phyloP scores from a whole-genome alignment of 345 rosid genomes.

The Triadica sebifera region DNA sequence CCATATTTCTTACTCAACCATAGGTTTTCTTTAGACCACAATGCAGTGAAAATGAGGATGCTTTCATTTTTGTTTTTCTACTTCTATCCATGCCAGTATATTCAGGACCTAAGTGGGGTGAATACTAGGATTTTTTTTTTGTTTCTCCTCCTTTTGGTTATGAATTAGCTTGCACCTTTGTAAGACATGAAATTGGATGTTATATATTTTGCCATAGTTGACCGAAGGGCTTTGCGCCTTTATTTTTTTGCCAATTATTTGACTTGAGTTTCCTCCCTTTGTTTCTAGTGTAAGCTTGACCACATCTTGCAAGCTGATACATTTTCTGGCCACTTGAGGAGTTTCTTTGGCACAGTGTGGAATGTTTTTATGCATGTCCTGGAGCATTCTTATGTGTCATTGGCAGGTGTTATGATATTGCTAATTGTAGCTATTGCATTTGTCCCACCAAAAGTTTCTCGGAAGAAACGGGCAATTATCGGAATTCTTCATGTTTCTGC shows the following conservation, averaged over 20 bases:
- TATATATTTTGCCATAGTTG: neutral
- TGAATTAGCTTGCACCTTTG: slow-evolving; percentile 6
- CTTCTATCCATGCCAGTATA: too few relatives aligned
- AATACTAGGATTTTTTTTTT: neutral
- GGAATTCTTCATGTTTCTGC: slow-evolving; percentile 88
- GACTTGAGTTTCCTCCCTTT: slow-evolving; percentile 21
- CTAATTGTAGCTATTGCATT: slow-evolving; percentile 64
- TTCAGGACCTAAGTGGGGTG: neutral
- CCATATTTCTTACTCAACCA: slow-evolving; percentile 4
- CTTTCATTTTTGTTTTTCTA: too few relatives aligned
- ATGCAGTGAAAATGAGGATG: neutral
- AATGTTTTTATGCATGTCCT: slow-evolving; percentile 59
- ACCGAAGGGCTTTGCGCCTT: neutral
- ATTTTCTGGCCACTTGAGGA: slow-evolving; percentile 78
- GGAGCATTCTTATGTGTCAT: slow-evolving; percentile 77
- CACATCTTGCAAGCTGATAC: slow-evolving; percentile 86
- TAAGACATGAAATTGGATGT: neutral
- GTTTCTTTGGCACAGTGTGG: slow-evolving; percentile 83
- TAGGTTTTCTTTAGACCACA: slow-evolving; percentile 6
- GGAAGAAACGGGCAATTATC: slow-evolving; percentile 69
- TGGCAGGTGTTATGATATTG: slow-evolving; percentile 65
- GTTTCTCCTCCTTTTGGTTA: neutral
- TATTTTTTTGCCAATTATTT: slow-evolving; percentile 7
- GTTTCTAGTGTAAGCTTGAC: slow-evolving; percentile 83
- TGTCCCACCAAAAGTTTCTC: slow-evolving; percentile 82